A percentile compares a stretch with the other conserved stretches of the same genome.
Conservation (phyloP, 805 yeast species). For the Pichia exigua region DNA sequence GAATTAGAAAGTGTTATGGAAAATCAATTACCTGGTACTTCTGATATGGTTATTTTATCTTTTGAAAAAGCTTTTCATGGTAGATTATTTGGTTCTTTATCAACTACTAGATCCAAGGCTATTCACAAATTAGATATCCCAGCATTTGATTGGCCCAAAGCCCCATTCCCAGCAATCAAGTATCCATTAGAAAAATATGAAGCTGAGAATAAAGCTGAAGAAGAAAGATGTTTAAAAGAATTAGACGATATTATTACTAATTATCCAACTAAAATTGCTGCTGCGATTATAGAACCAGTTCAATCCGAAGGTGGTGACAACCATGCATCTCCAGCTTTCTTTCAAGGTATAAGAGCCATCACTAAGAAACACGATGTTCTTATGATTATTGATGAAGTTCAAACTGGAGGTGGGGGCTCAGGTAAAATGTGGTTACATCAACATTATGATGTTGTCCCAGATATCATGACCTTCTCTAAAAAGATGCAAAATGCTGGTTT, state of each 20-base stretch:
- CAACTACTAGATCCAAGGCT: slow-evolving; percentile 50
- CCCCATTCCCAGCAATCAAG: slow-evolving; percentile 67
- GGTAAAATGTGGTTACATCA: slow-evolving; percentile 72
- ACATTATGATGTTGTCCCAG: slow-evolving; percentile 56
- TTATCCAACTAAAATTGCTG: slow-evolving; percentile 41
- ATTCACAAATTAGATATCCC: slow-evolving; percentile 52
- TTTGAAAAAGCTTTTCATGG: slow-evolving; percentile 53
- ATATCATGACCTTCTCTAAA: slow-evolving; percentile 63
- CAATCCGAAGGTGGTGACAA: slow-evolving; percentile 76
- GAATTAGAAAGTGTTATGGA: slow-evolving; percentile 43
- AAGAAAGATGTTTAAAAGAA: slow-evolving; percentile 37
- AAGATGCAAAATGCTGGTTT: slow-evolving; percentile 71
- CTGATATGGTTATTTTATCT: slow-evolving; percentile 46
- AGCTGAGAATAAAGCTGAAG: slow-evolving; percentile 43
- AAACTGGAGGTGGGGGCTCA: slow-evolving; percentile 68
- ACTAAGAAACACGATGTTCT: slow-evolving; percentile 50
- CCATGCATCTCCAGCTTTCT: slow-evolving; percentile 54
- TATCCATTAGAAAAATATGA: slow-evolving; percentile 72
- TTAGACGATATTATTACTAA: slow-evolving; percentile 34
- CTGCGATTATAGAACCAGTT: slow-evolving; percentile 50
- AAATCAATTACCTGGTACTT: slow-evolving; percentile 44
- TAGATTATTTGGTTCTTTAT: slow-evolving; percentile 46
- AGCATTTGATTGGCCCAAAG: slow-evolving; percentile 53
- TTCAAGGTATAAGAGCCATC: slow-evolving; percentile 54
- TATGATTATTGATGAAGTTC: slow-evolving; percentile 65